phyloP scores from a whole-genome alignment of 768 basidiomycete genomes.

The Mycena capillaripes region DNA sequence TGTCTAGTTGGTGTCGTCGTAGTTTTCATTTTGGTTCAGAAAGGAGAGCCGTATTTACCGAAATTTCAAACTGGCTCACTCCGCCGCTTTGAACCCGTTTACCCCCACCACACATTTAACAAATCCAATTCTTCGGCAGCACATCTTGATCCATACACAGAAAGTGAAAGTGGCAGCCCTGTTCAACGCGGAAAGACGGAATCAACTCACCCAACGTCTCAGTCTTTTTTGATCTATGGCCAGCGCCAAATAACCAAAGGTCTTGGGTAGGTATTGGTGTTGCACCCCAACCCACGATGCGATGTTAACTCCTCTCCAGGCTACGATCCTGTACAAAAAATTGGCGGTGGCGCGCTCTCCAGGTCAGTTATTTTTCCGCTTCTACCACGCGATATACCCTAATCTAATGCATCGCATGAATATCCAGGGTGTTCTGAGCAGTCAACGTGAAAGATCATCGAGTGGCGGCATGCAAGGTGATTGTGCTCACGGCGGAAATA shows the following conservation, averaged over 20 bases:
- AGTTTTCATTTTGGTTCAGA: no score
- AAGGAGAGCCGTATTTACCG: no score
- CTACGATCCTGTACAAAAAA: conserved; percentile 79
- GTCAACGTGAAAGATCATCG: conserved; percentile 74
- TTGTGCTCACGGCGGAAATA: conserved; percentile 73
- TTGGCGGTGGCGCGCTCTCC: conserved; percentile 92
- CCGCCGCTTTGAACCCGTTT: no score
- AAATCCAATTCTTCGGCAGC: no score
- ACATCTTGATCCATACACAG: no score
- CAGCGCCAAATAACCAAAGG: conserved; percentile 55
- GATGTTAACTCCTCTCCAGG: conserved; percentile 55
- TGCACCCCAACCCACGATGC: neutral
- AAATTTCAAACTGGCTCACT: no score
- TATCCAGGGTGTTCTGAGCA: conserved; percentile 83
- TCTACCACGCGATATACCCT: neutral
- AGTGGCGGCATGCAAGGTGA: conserved; percentile 91
- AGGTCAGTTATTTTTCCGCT: conserved; percentile 61
- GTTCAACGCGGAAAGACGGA: no score
- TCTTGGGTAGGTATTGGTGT: conserved; percentile 52
- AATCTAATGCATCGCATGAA: neutral
- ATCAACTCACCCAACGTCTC: no score
- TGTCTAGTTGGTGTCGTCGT: no score
- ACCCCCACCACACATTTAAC: no score
- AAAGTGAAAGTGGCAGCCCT: no score
- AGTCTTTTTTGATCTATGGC: no score